Base-by-base conservation (phyloP, 768 basidiomycete genomes). In the Lactarius hatsudake region DNA sequence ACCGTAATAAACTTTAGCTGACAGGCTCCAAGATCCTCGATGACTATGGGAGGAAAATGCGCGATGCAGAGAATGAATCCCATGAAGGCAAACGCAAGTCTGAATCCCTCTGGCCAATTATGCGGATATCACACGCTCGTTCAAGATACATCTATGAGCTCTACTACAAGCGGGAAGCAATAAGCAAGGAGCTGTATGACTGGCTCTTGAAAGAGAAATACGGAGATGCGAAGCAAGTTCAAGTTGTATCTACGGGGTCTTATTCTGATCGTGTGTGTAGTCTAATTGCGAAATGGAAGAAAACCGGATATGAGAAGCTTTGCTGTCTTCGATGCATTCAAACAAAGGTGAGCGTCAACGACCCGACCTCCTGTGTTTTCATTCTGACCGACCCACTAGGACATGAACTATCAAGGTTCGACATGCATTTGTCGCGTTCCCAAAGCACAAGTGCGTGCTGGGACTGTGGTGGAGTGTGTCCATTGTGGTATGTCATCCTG, bases 231-330 rank as follows among this genome's bases (percentile, higher is more conserved):
- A 97, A 97, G 96, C 96, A 73, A 74, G 92, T 84, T 9, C 12
- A 36, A 23, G 6, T 64, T 53, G 18, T 28, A 51, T 23, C 60
- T 18, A 8, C 13, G 2, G 12, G 13, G 12, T 40, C 59, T 60
- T 61, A 30, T 62, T 32, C 42, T 60, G 32, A 62, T 7, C 56
- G 12, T 26, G 38, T 34, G 32, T 20, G 15, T 71, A 98, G 96
- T 75, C 79, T 98, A 75, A 91, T 99, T 75, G 97, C 97, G 43
- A 99, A 99, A 77, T 99, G 97, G 97, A 98, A 98, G 82, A 99
- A 98, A 79, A 81, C 88, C 15, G 97, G 97, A 6, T 99, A 98
- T 76, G 97, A 98, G 79, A 99, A 98, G 76, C 82, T 99, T 8
- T 99, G 97, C 76, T 99, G 97, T 74, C 79, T 98, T 61, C 83